A percentile compares a stretch with the other conserved stretches of the same genome.
Conservation (phyloP, 306 rosid genomes). For the Gleditsia sinensis region DNA sequence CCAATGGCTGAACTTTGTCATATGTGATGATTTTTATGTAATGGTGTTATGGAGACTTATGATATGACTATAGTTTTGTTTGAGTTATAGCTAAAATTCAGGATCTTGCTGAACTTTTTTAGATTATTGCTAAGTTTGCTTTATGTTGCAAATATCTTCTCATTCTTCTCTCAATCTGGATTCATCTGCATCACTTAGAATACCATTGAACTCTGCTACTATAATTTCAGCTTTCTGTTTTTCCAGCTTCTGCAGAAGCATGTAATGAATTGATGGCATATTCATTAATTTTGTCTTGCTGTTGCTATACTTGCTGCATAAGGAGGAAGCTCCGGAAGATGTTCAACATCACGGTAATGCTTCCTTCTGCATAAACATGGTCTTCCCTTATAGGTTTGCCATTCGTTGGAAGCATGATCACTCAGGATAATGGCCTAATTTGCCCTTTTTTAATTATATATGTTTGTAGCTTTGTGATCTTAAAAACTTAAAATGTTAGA, state of each 20-base stretch:
- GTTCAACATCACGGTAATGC: constrained; percentile 77
- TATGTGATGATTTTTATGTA: neutral
- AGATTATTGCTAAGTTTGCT: neutral
- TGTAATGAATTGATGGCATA: constrained; percentile 94
- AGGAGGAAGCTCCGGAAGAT: constrained; percentile 87
- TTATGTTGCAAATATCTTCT: constrained; percentile 1
- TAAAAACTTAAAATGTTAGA: neutral
- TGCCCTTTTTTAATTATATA: neutral
- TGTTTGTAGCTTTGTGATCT: neutral
- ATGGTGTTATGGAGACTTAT: neutral
- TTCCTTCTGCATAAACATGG: neutral
- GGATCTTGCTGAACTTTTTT: neutral
- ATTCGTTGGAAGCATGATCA: neutral
- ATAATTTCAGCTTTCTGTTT: constrained; percentile 20
- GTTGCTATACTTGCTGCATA: constrained; percentile 93
- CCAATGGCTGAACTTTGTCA: neutral
- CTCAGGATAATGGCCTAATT: neutral
- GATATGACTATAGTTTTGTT: neutral
- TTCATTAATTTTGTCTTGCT: constrained; percentile 81
- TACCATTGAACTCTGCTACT: neutral
- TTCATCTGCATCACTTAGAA: constrained; percentile 4
- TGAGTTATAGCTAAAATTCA: constrained; percentile 6
- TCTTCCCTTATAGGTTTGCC: neutral
- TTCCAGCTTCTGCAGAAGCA: constrained; percentile 82
- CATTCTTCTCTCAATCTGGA: neutral